Evolutionary conservation across 768 basidiomycete genomes (phyloP).

Genomic region (Cystobasidium onofrii): DNA sequence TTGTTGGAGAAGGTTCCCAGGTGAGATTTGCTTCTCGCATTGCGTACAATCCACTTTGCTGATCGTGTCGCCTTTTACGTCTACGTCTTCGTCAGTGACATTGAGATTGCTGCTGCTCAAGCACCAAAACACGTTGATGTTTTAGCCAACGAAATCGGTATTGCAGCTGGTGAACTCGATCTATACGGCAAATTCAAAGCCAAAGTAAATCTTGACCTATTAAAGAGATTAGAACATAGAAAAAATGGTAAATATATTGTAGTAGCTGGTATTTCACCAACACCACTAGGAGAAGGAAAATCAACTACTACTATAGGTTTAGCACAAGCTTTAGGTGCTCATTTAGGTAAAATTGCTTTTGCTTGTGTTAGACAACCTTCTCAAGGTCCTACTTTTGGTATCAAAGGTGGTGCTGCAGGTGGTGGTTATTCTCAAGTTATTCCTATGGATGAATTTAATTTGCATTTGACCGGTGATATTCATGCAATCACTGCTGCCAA

Average conservation of each 20-base stretch:
- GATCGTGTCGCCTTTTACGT: too few relatives aligned
- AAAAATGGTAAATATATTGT: conserved; percentile 86
- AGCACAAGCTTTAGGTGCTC: conserved; percentile 90
- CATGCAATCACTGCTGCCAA: conserved; percentile 96
- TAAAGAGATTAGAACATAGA: conserved; percentile 73
- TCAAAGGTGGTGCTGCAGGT: conserved; percentile 97
- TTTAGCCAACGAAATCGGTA: conserved; percentile 78
- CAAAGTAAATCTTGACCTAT: conserved; percentile 81
- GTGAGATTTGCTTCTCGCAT: too few relatives aligned
- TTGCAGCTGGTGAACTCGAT: conserved; percentile 78
- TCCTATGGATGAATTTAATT: conserved; percentile 99
- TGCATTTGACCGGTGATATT: conserved; percentile 84
- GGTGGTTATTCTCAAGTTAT: conserved; percentile 75
- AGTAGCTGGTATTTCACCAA: conserved; percentile 91
- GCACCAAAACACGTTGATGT: conserved; percentile 78
- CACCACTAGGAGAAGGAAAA: conserved; percentile 94
- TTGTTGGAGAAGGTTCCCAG: conserved; percentile 77
- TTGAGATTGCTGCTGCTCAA: conserved; percentile 91
- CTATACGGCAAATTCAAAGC: conserved; percentile 94
- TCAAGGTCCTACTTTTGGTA: conserved; percentile 97
- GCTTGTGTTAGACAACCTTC: conserved; percentile 96
- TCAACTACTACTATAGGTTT: conserved; percentile 96
- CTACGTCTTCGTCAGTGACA: too few relatives aligned
- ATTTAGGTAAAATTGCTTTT: conserved; percentile 82
- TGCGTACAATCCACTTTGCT: too few relatives aligned